Evolutionary conservation across 768 basidiomycete genomes (phyloP).

Genomic region (Lactifluus piperatus): DNA sequence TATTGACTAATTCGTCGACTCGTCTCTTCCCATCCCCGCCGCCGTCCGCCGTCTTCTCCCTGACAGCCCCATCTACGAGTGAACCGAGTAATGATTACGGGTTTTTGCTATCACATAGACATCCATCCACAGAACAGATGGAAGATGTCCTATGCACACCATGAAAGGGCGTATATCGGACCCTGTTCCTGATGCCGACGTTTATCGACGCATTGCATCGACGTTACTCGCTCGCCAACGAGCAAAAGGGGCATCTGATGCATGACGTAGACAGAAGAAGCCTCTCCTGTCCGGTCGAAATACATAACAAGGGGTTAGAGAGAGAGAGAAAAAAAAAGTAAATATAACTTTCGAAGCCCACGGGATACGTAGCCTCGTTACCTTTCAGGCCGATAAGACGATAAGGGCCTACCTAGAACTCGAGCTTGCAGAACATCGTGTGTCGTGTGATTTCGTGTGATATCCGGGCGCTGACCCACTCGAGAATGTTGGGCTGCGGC

Average conservation of each 20-base stretch:
- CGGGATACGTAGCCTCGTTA: conserved; percentile 11
- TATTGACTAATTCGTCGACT: conserved; percentile 1
- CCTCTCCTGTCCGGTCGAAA: neutral
- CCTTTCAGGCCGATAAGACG: neutral
- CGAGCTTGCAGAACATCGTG: neutral
- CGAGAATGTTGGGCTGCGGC: neutral
- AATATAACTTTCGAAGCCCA: neutral
- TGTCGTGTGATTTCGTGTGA: neutral
- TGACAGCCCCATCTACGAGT: neutral
- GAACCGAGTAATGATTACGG: neutral
- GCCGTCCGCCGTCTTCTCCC: neutral
- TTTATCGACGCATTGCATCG: neutral
- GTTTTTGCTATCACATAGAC: neutral
- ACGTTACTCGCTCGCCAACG: neutral
- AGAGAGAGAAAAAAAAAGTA: neutral
- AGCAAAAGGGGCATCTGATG: neutral
- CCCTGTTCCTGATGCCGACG: neutral
- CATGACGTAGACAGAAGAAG: conserved; percentile 9
- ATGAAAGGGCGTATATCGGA: neutral
- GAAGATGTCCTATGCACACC: neutral
- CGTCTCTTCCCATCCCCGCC: neutral
- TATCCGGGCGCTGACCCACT: neutral
- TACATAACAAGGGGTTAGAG: neutral
- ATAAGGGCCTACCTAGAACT: neutral
- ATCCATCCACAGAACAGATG: neutral